A percentile compares a stretch with the other conserved stretches of the same genome.
Conservation (phyloP, 495 filamentous ascomycete species). For the Haplographium delicatum region DNA sequence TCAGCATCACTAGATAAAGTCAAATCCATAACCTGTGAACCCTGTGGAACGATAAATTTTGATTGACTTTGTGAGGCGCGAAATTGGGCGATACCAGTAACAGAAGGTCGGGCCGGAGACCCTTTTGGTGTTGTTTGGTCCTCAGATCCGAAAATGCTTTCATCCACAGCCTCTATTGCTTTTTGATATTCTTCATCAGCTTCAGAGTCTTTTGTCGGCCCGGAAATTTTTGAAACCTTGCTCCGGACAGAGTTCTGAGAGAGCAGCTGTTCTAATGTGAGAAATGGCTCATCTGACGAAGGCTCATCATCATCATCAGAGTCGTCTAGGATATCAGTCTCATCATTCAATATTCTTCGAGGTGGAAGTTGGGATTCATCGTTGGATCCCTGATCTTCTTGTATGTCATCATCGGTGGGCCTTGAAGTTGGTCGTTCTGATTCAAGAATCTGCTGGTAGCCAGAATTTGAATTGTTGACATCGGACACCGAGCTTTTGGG, state of each 20-base stretch:
- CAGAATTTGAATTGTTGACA: neutral
- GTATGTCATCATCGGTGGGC: neutral
- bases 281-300: constrained; percentile 21
- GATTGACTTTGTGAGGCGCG: neutral
- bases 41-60: constrained; percentile 1
- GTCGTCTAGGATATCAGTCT: neutral
- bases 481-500: constrained; percentile 2
- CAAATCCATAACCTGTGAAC: constrained; percentile 15
- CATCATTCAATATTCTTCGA: neutral
- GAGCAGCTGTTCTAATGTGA: constrained; percentile 7
- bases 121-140: constrained; percentile 2
- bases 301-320: constrained; percentile 9
- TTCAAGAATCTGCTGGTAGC: neutral
- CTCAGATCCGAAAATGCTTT: constrained; percentile 8
- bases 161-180: neutral
- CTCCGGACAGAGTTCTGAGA: constrained; percentile 13
- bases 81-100: constrained; percentile 1
- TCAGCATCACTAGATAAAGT: constrained; percentile 21
- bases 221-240: constrained; percentile 6
- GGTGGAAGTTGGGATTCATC: constrained; percentile 8
- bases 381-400: neutral
- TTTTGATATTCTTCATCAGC: neutral
- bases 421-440: neutral
- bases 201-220: neutral
- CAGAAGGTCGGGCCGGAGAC: neutral